These are phyloP conservation scores for Leucocoprinus sp. DNA, from an alignment of 768 basidiomycete species.

Conservation along the genomic window DNA sequence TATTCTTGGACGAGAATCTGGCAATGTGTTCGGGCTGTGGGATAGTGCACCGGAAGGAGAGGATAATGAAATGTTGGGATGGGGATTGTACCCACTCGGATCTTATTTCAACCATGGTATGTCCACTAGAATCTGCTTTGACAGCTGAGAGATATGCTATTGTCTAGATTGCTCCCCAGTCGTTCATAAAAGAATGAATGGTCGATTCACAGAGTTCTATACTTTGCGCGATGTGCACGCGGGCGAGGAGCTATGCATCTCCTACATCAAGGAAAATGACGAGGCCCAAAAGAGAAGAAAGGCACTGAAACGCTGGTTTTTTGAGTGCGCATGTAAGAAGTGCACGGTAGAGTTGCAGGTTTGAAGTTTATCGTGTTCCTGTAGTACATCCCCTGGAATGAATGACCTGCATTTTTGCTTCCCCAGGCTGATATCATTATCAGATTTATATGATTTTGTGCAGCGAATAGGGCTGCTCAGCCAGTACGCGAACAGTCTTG, in stretches of 20 bases:
- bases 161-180: constrained; percentile 45
- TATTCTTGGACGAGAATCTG: constrained; percentile 49
- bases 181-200: constrained; percentile 35
- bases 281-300: constrained; percentile 27
- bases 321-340: constrained; percentile 40
- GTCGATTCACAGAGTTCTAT: constrained; percentile 40
- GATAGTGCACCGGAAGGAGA: constrained; percentile 39
- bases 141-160: neutral
- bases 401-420: no score
- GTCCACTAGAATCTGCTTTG: constrained; percentile 12
- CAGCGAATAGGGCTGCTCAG: no score
- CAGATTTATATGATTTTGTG: no score
- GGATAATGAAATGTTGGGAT: constrained; percentile 57
- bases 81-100: constrained; percentile 50
- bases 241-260: constrained; percentile 54
- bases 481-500: no score
- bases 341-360: constrained; percentile 27
- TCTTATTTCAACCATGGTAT: constrained; percentile 67
- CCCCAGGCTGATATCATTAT: no score
- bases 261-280: constrained; percentile 38
- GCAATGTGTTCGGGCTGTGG: constrained; percentile 67
- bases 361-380: no score
- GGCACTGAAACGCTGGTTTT: constrained; percentile 48
- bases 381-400: no score
- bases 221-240: constrained; percentile 31